Evolutionary conservation across 768 basidiomycete genomes (phyloP).

Genomic region (Asterophora parasitica): DNA sequence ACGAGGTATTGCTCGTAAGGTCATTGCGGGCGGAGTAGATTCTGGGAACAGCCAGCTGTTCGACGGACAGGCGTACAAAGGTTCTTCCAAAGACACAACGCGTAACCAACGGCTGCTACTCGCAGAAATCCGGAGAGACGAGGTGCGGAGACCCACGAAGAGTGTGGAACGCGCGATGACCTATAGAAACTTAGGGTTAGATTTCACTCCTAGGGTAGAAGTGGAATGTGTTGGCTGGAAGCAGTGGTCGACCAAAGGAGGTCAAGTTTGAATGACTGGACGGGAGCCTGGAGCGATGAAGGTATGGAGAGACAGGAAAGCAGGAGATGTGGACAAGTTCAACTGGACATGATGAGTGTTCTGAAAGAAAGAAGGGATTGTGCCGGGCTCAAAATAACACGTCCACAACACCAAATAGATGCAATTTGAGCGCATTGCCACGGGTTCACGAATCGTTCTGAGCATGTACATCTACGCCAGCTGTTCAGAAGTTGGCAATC

Average conservation of each 20-base stretch:
- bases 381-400: slow-evolving; percentile 16
- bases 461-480: too few species aligned
- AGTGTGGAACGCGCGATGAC: slow-evolving; percentile 25
- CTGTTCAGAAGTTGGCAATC: too few species aligned
- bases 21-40: slow-evolving; percentile 35
- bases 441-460: too few species aligned
- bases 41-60: slow-evolving; percentile 4
- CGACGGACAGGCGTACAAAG: slow-evolving; percentile 9
- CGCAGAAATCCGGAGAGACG: slow-evolving; percentile 17
- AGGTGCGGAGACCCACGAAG: slow-evolving; percentile 25
- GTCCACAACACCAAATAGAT: slow-evolving; percentile 21
- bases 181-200: slow-evolving; percentile 56
- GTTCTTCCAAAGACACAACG: slow-evolving; percentile 15
- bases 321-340: slow-evolving; percentile 9
- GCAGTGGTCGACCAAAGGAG: slow-evolving; percentile 31
- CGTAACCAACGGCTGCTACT: slow-evolving; percentile 19
- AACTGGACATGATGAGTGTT: slow-evolving; percentile 13
- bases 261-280: slow-evolving; percentile 20
- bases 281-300: slow-evolving; percentile 48
- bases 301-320: slow-evolving; percentile 27
- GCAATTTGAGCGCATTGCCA: background rate
- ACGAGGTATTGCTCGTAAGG: slow-evolving; percentile 23
- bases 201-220: slow-evolving; percentile 41
- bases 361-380: slow-evolving; percentile 7
- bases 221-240: slow-evolving; percentile 52